Conservation (phyloP, 192 early-diverging fungal genomes). For the Backusella psychrophila region DNA sequence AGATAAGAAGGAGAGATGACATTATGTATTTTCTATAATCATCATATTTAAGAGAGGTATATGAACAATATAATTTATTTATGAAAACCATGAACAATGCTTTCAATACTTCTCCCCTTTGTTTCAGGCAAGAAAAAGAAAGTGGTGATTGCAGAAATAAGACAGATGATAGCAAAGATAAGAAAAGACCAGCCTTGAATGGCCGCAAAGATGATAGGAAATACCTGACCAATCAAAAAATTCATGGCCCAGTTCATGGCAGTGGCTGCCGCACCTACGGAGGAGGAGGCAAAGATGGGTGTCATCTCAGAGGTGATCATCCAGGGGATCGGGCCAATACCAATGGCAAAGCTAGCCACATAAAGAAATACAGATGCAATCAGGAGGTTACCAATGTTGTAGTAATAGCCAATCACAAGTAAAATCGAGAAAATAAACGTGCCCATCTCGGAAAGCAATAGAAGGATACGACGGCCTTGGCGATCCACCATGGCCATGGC, state of each 20-base stretch:
- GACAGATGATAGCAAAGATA: constrained; percentile 8
- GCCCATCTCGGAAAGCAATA: neutral
- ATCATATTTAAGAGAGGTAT: neutral
- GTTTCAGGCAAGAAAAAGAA: constrained; percentile 49
- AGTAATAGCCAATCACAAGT: constrained; percentile 56
- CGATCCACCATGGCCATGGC: constrained; percentile 1
- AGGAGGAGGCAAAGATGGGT: constrained; percentile 69
- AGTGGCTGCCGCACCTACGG: constrained; percentile 70
- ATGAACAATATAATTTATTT: neutral
- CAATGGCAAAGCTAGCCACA: constrained; percentile 77
- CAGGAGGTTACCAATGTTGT: constrained; percentile 50
- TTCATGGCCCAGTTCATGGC: constrained; percentile 67
- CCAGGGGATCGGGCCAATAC: constrained; percentile 82
- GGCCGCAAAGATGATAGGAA: constrained; percentile 32
- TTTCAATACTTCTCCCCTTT: constrained; percentile 55
- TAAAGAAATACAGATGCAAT: constrained; percentile 70
- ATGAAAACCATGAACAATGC: constrained; percentile 32
- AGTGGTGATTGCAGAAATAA: constrained; percentile 34
- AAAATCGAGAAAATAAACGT: neutral
- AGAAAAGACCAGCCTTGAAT: constrained; percentile 13
- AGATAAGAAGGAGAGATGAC: neutral
- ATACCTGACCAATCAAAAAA: constrained; percentile 44
- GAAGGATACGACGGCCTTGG: neutral
- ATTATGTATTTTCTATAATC: neutral
- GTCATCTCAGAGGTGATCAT: constrained; percentile 72